A percentile compares a stretch with the other conserved stretches of the same genome.
Evolutionary conservation across 257 asterid genomes (phyloP).

Genomic region (Sherardia arvensis): DNA sequence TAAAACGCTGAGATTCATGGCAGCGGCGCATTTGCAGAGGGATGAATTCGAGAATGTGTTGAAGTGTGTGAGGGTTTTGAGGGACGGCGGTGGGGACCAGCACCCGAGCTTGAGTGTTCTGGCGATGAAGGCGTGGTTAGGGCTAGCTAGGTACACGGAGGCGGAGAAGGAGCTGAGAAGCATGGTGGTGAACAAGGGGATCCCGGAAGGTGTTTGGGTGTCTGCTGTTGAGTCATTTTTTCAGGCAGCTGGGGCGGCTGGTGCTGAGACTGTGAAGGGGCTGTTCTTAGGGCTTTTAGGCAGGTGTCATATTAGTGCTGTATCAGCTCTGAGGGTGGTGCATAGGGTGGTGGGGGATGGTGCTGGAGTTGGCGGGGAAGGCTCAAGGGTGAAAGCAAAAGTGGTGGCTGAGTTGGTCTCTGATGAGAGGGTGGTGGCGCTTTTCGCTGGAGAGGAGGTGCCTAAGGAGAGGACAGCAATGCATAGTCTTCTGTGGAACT

Average conservation of each 20-base stretch:
- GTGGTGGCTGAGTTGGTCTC: constrained; percentile 77
- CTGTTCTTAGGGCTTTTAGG: constrained; percentile 77
- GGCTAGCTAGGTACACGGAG: constrained; percentile 64
- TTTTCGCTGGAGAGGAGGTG: constrained; percentile 62
- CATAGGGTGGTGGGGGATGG: constrained; percentile 56
- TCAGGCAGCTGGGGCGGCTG: constrained; percentile 82
- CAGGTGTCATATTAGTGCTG: constrained; percentile 79
- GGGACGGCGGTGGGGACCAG: constrained; percentile 65
- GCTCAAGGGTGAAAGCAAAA: constrained; percentile 55
- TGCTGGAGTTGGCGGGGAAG: constrained; percentile 50
- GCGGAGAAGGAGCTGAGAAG: constrained; percentile 96
- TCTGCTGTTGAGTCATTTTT: constrained; percentile 90
- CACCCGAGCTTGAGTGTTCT: constrained; percentile 91
- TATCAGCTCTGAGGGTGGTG: constrained; percentile 70
- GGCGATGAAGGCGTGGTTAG: constrained; percentile 99
- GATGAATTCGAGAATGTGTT: constrained; percentile 85
- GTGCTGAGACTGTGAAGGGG: constrained; percentile 72
- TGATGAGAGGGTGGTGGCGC: constrained; percentile 77
- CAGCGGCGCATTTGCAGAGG: constrained; percentile 82
- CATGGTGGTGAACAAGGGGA: constrained; percentile 69
- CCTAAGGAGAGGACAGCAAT: constrained; percentile 78
- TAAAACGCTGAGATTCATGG: constrained; percentile 80
- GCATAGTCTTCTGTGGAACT: constrained; percentile 98
- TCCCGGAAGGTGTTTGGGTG: constrained; percentile 96
- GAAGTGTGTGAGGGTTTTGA: constrained; percentile 84